Base-by-base conservation (phyloP, 1,284 basidiomycete genomes). In the Schizophyllum commune region DNA sequence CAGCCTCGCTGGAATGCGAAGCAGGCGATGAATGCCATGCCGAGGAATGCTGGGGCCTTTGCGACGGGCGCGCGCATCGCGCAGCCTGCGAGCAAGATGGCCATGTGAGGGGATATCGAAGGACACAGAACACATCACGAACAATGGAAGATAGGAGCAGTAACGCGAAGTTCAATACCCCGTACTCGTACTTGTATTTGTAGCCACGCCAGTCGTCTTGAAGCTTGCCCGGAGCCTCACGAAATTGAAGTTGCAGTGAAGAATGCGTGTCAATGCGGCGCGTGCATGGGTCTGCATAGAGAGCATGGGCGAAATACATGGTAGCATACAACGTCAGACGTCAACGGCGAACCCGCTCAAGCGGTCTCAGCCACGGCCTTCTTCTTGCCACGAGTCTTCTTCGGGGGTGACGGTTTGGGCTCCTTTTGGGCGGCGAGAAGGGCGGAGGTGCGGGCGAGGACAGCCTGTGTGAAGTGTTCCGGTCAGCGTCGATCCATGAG, bases 371-470 rank as follows among this genome's bases (percentile, higher is more conserved):
- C 17, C 39, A 17, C 39, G 39, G 77, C 80, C 78, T 90, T 92
- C 78, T 90, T 92, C 80, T 86, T 88, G 65, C 91, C 90, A 68
- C 92, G 83, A 66, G 76, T 64, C 81, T 93, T 94, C 81, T 83
- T 86, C 62, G 84, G 78, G 71, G 84, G 89, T 67, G 77, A 71
- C 51, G 85, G 76, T 79, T 91, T 92, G 75, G 83, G 84, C 75
- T 88, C 86, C 73, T 83, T 85, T 77, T 91, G 85, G 63, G 88
- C 78, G 55, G 79, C 81, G 64, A 86, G 67, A 66, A 94, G 80
- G 61, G 91, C 89, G 67, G 91, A 92, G 60, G 88, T 84, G 66
- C 92, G 91, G 64, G 89, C 91, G 61, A 95, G 82, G 66, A 87
- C 83, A 68, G 88, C 88, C 92, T 94, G 5, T 27, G 27, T 3